These are phyloP conservation scores for Colletotrichum sp. DNA, from an alignment of 2,329 filamentous ascomycete species.

Conservation along the genomic window DNA sequence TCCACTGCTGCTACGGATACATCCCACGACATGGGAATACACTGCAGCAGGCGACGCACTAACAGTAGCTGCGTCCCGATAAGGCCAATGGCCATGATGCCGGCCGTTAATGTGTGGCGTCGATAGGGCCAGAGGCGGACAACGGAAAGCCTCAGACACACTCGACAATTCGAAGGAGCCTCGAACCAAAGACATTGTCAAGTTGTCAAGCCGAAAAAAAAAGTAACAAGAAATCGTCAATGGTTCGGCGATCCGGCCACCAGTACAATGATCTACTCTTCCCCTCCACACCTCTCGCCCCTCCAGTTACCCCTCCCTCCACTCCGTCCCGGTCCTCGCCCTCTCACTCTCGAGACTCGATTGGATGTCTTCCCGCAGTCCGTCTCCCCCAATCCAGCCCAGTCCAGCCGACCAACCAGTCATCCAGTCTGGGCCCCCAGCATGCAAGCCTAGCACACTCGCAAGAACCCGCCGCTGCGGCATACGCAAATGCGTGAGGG, in stretches of 20 bases:
- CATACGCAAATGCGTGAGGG: conserved; percentile 8
- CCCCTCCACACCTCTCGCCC: not conserved
- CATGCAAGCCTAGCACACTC: not conserved
- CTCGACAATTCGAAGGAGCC: not conserved
- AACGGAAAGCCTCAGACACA: not conserved
- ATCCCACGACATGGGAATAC: not conserved
- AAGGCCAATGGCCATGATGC: not conserved
- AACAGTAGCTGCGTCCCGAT: not conserved
- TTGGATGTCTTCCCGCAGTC: not conserved
- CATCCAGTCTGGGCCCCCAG: not conserved
- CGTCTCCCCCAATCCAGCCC: conserved; percentile 2
- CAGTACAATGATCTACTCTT: not conserved
- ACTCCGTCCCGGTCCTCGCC: not conserved
- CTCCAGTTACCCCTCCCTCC: conserved; percentile 1
- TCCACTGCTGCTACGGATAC: not conserved
- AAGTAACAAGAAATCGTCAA: not conserved
- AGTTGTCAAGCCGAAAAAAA: not conserved
- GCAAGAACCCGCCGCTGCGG: not conserved
- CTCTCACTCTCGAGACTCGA: not conserved
- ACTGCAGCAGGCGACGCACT: not conserved
- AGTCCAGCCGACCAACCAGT: conserved; percentile 15
- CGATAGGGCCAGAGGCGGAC: not conserved
- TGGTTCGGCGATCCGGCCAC: conserved; percentile 2
- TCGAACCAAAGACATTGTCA: not conserved
- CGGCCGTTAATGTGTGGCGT: not conserved